Evolutionary conservation across 768 basidiomycete genomes (phyloP).

Genomic region (Crepidotus variabilis): DNA sequence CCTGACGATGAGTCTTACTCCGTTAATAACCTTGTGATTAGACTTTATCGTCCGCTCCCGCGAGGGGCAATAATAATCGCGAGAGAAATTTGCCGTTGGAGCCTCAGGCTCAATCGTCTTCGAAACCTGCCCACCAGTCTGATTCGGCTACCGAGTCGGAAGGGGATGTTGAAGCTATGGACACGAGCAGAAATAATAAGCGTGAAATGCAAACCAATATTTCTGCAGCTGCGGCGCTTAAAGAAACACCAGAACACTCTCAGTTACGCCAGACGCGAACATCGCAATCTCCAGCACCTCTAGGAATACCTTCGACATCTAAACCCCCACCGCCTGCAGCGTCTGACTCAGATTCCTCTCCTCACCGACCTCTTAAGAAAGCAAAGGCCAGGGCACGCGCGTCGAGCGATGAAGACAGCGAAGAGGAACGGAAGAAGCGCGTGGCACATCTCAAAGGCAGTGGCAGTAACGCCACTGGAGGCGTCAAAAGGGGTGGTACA

Average conservation of each 20-base stretch:
- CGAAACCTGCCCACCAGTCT: slow-evolving; percentile 16
- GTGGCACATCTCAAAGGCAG: slow-evolving; percentile 39
- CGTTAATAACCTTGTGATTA: slow-evolving; percentile 2
- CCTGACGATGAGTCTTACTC: background rate
- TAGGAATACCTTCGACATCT: background rate
- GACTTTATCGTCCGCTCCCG: slow-evolving; percentile 5
- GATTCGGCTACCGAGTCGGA: slow-evolving; percentile 50
- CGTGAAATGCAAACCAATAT: background rate
- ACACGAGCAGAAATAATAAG: background rate
- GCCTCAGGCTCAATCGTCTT: background rate
- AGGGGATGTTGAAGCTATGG: slow-evolving; percentile 1
- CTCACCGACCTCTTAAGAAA: slow-evolving; percentile 46
- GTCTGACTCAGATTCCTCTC: slow-evolving; percentile 51
- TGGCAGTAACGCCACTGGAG: slow-evolving; percentile 15
- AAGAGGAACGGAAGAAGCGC: slow-evolving; percentile 43
- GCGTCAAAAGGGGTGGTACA: slow-evolving; percentile 45
- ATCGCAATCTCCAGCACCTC: slow-evolving; percentile 8
- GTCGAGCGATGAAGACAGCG: slow-evolving; percentile 56
- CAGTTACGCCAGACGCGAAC: background rate
- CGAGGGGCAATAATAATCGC: slow-evolving; percentile 5
- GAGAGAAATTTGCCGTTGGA: background rate
- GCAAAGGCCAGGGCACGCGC: slow-evolving; percentile 34
- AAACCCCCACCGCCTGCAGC: slow-evolving; percentile 16
- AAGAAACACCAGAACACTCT: background rate
- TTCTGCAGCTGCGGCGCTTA: background rate